Percentiles rank a stretch among this genome's conserved stretches.
phyloP scores from a whole-genome alignment of 1,284 basidiomycete species.

The Ceratobasidium papillatum region DNA sequence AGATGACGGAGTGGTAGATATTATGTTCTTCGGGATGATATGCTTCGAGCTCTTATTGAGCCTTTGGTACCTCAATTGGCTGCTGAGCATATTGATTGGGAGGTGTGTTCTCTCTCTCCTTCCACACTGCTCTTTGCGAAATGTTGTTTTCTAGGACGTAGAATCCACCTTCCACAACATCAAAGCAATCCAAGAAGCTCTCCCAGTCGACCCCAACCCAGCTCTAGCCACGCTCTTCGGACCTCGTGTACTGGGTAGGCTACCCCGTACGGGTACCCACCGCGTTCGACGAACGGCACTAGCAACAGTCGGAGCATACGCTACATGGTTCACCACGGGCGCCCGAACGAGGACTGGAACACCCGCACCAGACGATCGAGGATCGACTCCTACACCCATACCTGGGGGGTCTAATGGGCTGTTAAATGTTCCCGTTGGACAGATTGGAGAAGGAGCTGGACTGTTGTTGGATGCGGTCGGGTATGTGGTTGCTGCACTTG shows the following conservation, averaged over 20 bases:
- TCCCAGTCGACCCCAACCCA: slow-evolving; percentile 74
- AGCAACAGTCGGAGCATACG: slow-evolving; percentile 43
- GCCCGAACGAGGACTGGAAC: slow-evolving; percentile 20
- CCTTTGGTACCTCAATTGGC: slow-evolving; percentile 66
- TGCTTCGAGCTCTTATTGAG: slow-evolving; percentile 74
- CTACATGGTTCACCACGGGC: slow-evolving; percentile 32
- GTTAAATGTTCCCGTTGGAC: not conserved
- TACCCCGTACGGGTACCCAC: slow-evolving; percentile 70
- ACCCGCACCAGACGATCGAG: slow-evolving; percentile 13
- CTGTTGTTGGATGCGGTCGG: slow-evolving; percentile 68
- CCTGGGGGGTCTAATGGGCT: not conserved
- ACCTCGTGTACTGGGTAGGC: slow-evolving; percentile 67
- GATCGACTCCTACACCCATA: not conserved
- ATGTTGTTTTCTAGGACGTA: slow-evolving; percentile 64
- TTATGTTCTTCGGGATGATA: slow-evolving; percentile 83
- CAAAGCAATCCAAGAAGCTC: slow-evolving; percentile 84
- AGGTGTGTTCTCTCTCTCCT: slow-evolving; percentile 60
- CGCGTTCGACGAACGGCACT: slow-evolving; percentile 78
- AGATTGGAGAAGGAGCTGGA: slow-evolving; percentile 53
- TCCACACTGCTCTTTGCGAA: not conserved
- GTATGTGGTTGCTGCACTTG: slow-evolving; percentile 76
- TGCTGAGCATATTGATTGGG: slow-evolving; percentile 62
- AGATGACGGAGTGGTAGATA: slow-evolving; percentile 63
- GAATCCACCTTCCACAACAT: slow-evolving; percentile 87
- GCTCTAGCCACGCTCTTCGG: slow-evolving; percentile 75